Conservation (phyloP, 495 filamentous ascomycete species). For the Niebla homalea region DNA sequence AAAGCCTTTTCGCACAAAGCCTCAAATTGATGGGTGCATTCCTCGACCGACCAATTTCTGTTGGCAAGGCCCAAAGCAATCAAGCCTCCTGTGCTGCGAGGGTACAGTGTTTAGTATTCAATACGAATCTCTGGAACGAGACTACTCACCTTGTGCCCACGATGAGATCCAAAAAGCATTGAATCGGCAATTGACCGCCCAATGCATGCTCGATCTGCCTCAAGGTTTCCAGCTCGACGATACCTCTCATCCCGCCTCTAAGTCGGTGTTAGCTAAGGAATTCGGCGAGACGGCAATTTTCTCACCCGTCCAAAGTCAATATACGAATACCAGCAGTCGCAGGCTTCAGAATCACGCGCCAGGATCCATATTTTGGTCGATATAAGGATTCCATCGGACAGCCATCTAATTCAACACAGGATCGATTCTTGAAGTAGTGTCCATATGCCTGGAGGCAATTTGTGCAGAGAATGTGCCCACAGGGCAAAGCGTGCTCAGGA, state of each 20-base stretch:
- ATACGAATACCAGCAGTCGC: slow-evolving; percentile 24
- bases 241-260: slow-evolving; percentile 32
- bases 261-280: slow-evolving; percentile 22
- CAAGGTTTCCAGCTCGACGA: slow-evolving; percentile 31
- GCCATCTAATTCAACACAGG: slow-evolving; percentile 4
- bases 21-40: slow-evolving; percentile 31
- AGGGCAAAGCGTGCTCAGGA: slow-evolving; percentile 27
- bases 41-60: slow-evolving; percentile 31
- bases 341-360: slow-evolving; percentile 20
- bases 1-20: slow-evolving; percentile 31
- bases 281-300: slow-evolving; percentile 20
- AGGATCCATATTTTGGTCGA: background rate
- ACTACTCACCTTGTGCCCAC: slow-evolving; percentile 29
- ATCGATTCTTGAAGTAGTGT: slow-evolving; percentile 22
- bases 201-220: slow-evolving; percentile 20
- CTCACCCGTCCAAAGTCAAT: slow-evolving; percentile 30
- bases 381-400: slow-evolving; percentile 1
- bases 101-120: background rate
- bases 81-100: slow-evolving; percentile 38
- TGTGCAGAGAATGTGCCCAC: slow-evolving; percentile 29
- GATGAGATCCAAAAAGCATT: slow-evolving; percentile 33
- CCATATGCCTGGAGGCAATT: slow-evolving; percentile 29
- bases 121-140: background rate
- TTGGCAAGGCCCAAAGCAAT: slow-evolving; percentile 42
- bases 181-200: slow-evolving; percentile 21